Percentiles rank a stretch among this genome's conserved stretches.
These are phyloP conservation scores for Coemansia sp. DNA, from an alignment of 192 early-diverging fungal genomes.

Conservation along the genomic window DNA sequence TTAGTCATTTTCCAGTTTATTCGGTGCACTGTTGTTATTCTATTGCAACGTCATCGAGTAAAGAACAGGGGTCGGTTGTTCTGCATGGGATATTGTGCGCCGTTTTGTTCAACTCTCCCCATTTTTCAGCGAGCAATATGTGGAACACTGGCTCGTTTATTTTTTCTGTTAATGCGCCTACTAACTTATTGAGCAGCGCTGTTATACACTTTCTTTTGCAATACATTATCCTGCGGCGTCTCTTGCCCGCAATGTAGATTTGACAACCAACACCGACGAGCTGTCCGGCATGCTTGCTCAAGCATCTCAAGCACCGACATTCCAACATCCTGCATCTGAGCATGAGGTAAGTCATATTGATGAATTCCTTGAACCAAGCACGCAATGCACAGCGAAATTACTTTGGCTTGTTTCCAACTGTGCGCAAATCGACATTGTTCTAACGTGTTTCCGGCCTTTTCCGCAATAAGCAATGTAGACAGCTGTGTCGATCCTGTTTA, in stretches of 20 bases:
- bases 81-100: background rate
- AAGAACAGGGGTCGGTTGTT: background rate
- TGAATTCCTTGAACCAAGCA: background rate
- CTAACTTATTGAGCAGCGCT: conserved; percentile 2
- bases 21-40: background rate
- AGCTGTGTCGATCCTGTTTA: background rate
- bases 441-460: background rate
- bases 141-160: background rate
- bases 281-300: background rate
- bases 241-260: background rate
- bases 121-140: background rate
- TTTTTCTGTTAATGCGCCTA: background rate
- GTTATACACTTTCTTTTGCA: background rate
- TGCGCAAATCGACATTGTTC: background rate
- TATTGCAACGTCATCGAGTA: background rate
- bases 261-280: background rate
- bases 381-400: background rate
- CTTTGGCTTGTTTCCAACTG: background rate
- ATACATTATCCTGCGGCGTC: background rate
- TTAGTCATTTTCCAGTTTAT: background rate
- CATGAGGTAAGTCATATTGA: conserved; percentile 6
- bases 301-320: background rate
- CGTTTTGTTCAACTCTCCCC: background rate
- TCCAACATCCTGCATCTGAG: background rate
- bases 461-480: background rate